A percentile compares a stretch with the other conserved stretches of the same genome.
Evolutionary conservation across 1,284 basidiomycete genomes (phyloP).

Genomic region (Rhodofomes roseus): DNA sequence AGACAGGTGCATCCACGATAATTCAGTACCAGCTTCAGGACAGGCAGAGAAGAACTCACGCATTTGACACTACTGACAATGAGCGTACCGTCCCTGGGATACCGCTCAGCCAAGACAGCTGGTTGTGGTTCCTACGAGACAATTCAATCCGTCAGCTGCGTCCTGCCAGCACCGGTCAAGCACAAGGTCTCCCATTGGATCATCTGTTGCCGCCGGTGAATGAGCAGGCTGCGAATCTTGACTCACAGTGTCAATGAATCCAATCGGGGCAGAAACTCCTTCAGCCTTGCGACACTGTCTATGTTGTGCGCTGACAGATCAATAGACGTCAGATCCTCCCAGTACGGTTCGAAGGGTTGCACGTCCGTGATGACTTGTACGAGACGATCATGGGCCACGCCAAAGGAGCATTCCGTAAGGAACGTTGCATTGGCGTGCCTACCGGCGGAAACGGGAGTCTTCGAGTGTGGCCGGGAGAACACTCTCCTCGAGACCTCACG

Average conservation of each 20-base stretch:
- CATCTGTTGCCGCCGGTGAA: neutral
- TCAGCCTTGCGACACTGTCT: conserved; percentile 88
- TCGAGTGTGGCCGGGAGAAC: conserved; percentile 42
- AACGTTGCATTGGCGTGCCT: conserved; percentile 70
- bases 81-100: conserved; percentile 76
- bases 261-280: conserved; percentile 89
- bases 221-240: neutral
- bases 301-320: conserved; percentile 78
- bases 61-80: conserved; percentile 78
- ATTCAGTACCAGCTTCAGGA: neutral
- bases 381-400: conserved; percentile 85
- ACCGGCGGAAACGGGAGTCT: conserved; percentile 15
- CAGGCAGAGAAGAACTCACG: conserved; percentile 39
- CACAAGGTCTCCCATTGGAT: neutral
- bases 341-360: conserved; percentile 92
- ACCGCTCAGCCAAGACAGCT: conserved; percentile 85
- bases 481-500: conserved; percentile 36
- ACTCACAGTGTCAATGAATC: conserved; percentile 79
- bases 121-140: conserved; percentile 68
- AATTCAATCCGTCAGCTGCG: conserved; percentile 12
- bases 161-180: neutral
- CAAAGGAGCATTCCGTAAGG: conserved; percentile 93
- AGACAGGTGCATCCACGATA: neutral
- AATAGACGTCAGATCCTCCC: conserved; percentile 79
- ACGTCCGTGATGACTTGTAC: conserved; percentile 94